phyloP scores from a whole-genome alignment of 108 stramenopile genomes.

The Skeletonema costatum region DNA sequence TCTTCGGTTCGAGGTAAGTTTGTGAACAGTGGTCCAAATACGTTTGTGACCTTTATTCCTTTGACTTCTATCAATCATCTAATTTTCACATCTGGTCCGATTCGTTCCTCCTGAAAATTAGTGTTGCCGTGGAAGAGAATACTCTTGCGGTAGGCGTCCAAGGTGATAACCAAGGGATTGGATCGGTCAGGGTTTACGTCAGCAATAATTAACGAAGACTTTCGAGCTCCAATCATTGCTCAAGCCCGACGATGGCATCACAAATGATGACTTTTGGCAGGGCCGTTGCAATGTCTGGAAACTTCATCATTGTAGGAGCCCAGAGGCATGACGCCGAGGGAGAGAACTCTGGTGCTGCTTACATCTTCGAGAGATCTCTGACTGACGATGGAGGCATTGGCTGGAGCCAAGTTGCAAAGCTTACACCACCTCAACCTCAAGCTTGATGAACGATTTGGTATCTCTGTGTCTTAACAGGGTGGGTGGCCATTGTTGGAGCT shows the following conservation, averaged over 20 bases:
- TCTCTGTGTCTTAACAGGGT: constrained; percentile 3
- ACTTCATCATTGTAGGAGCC: constrained; percentile 4
- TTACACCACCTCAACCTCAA: background rate
- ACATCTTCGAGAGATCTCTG: background rate
- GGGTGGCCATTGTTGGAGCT: constrained; percentile 6
- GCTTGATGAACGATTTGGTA: constrained; percentile 13
- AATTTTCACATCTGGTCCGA: background rate
- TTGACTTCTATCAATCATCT: background rate
- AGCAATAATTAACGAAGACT: background rate
- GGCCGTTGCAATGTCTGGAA: background rate
- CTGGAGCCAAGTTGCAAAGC: background rate
- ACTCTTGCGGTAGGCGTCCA: background rate
- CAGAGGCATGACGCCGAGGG: background rate
- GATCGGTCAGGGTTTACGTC: background rate
- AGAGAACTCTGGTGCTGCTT: background rate
- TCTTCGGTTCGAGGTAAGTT: background rate
- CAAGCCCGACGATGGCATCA: background rate
- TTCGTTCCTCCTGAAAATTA: background rate
- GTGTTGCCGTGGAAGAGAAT: background rate
- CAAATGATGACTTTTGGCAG: constrained; percentile 1
- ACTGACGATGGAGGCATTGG: background rate
- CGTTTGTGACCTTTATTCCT: background rate
- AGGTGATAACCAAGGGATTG: background rate
- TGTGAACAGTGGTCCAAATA: background rate
- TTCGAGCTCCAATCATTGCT: background rate